These are phyloP conservation scores for Chlorociboria aeruginascens DNA, from an alignment of 495 filamentous ascomycete species.

Conservation along the genomic window DNA sequence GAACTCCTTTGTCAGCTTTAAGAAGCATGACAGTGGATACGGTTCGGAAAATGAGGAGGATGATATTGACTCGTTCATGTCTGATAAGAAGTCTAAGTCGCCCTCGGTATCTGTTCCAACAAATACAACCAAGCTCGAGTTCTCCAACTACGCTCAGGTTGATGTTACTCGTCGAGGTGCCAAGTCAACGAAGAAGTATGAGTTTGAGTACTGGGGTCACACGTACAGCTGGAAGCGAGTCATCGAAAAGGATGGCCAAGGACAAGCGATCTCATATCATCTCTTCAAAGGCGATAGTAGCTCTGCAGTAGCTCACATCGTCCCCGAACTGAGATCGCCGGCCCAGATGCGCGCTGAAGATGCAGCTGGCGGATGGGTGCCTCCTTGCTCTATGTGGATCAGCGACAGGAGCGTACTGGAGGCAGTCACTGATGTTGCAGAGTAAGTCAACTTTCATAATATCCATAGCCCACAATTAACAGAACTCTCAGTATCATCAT, in stretches of 20 bases:
- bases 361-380: slow-evolving; percentile 78
- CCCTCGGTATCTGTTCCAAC: slow-evolving; percentile 26
- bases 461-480: not conserved
- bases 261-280: slow-evolving; percentile 57
- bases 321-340: slow-evolving; percentile 64
- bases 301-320: slow-evolving; percentile 64
- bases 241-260: slow-evolving; percentile 42
- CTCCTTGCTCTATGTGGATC: slow-evolving; percentile 82
- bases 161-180: slow-evolving; percentile 63
- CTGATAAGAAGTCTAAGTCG: slow-evolving; percentile 18
- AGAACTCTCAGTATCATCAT: slow-evolving; percentile 59
- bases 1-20: slow-evolving; percentile 26
- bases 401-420: slow-evolving; percentile 56
- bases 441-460: slow-evolving; percentile 52
- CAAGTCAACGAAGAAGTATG: slow-evolving; percentile 36
- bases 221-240: slow-evolving; percentile 74
- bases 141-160: slow-evolving; percentile 93
- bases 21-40: slow-evolving; percentile 48
- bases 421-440: slow-evolving; percentile 67
- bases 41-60: slow-evolving; percentile 31
- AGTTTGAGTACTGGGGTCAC: slow-evolving; percentile 20
- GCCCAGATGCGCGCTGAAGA: slow-evolving; percentile 61
- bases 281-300: slow-evolving; percentile 54
- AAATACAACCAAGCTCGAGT: slow-evolving; percentile 80
- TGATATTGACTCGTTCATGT: slow-evolving; percentile 26